Evolutionary conservation across 2,329 filamentous ascomycete genomes (phyloP), one percentile per base, ranked within the genome.

Genomic region (Drechslera avenae): DNA sequence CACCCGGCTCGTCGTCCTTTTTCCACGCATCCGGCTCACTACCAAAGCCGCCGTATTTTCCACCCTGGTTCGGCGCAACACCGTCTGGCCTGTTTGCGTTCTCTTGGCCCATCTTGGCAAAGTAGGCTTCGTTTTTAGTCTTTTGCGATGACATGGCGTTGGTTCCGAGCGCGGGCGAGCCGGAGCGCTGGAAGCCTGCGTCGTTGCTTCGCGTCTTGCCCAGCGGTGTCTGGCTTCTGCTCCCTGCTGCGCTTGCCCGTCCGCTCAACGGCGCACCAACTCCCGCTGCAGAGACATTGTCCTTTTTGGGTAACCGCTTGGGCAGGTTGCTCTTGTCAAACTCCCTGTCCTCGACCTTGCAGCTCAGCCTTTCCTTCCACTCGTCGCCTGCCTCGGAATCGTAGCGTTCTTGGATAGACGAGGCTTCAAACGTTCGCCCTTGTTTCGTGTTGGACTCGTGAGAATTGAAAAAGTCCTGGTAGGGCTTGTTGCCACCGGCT

Each of bases 31-130:
- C 80, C 19, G 88, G 83, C 41, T 86, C 86, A 69, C 87, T 96
- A 30, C 94, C 94, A 73, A 99, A 99, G 0, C 94, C 94, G 9
- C 79, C 82, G 69, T 91, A 99, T 75, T 96, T 97, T 9, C 94
- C 94, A 53, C 94, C 94, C 73, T 97, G 93, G 54, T 82, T 93
- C 0, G 94, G 94, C 23, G 90, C 88, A 44, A 97, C 64, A 63
- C 84, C 80, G 0, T 87, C 90, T 5, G 89, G 80, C 52, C 94
- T 81, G 32, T 80, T 78, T 4, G 91, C 89, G 71, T 99, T 99
- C 54, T 90, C 89, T 19, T 83, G 84, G 4, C 93, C 93, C 73
- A 97, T 82, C 31, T 82, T 84, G 36, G 92, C 88, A 76, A 99
- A 97, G 75, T 96, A 97, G 60, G 87, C 86, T 72, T 97, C 94